Base-by-base conservation (phyloP, 2,329 filamentous ascomycete species). In the Calonectria hongkongensis region DNA sequence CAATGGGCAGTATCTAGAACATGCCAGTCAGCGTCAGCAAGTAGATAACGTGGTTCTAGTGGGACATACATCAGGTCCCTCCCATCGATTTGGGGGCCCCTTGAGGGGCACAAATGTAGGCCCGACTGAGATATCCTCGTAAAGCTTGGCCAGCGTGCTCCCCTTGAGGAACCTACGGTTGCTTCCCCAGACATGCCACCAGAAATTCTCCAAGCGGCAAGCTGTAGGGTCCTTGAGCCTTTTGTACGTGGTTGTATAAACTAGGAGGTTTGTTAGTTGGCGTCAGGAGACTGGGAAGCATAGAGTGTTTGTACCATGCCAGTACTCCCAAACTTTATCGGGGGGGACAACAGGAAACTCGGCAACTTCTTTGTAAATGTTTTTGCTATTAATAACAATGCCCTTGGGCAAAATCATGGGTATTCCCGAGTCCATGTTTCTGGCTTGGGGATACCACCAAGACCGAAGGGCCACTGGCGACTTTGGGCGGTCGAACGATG, bases 101-200 rank as follows among this genome's bases (percentile, higher is more conserved):
- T 83, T 86, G 36, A 92, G 82, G 48, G 89, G 90, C 30, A 91
- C 88, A 79, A 89, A 88, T 4, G 89, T 90, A 71, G 89, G 86
- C 10, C 90, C 90, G 56, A 86, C 85, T 0, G 91, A 91, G 56
- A 92, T 91, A 39, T 90, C 85, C 77, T 89, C 85, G 76, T 90
- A 92, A 6, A 92, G 82, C 73, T 82, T 86, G 70, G 91, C 90
- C 56, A 92, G 84, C 15, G 86, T 86, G 41, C 83, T 84, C 47
- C 89, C 91, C 58, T 89, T 88, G 60, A 92, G 84, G 66, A 86
- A 80, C 41, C 88, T 86, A 33, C 88, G 85, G 74, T 91, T 84
- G 76, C 91, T 92, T 41, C 90, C 90, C 87, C 90, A 90, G 67
- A 92, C 89, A 78, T 92, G 90, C 88, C 90, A 92, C 91, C 91